Conservation (phyloP, 805 yeast genomes). For the Sugiyamaella qingdaonensis region DNA sequence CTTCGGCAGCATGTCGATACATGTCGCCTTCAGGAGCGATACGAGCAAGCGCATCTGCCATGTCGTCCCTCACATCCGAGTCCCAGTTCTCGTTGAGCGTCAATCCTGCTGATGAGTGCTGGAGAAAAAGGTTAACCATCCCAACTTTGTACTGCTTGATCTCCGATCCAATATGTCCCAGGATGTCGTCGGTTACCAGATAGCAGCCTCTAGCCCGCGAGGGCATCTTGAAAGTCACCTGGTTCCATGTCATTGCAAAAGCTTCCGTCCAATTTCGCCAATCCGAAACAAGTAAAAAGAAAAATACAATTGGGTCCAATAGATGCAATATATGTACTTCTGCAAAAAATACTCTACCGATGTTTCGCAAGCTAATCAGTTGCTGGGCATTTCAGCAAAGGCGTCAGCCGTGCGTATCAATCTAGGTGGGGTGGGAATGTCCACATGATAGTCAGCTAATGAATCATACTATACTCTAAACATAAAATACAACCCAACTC, state of each 20-base stretch:
- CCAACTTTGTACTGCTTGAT: conserved; percentile 59
- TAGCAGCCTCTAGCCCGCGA: conserved; percentile 66
- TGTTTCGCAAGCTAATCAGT: too few species aligned
- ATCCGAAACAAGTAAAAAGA: too few species aligned
- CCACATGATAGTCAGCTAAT: too few species aligned
- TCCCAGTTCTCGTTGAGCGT: conserved; percentile 79
- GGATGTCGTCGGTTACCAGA: conserved; percentile 64
- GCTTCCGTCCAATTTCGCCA: too few species aligned
- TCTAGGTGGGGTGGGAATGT: too few species aligned
- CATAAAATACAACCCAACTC: too few species aligned
- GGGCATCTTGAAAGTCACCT: conserved; percentile 48
- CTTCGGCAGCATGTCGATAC: conserved; percentile 69
- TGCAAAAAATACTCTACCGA: too few species aligned
- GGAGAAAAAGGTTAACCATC: conserved; percentile 58
- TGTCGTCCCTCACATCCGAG: conserved; percentile 67
- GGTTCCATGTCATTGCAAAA: conserved; percentile 51
- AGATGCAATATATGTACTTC: too few species aligned
- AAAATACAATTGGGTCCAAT: too few species aligned
- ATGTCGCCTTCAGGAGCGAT: conserved; percentile 61
- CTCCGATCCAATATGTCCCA: conserved; percentile 49
- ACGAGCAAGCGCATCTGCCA: conserved; percentile 58
- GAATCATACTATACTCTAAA: too few species aligned
- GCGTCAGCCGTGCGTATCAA: too few species aligned
- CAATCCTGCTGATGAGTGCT: conserved; percentile 76
- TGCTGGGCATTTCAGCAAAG: too few species aligned